These are phyloP conservation scores for Ogataea chonburiensis DNA, from an alignment of 805 yeast species.

Conservation along the genomic window DNA sequence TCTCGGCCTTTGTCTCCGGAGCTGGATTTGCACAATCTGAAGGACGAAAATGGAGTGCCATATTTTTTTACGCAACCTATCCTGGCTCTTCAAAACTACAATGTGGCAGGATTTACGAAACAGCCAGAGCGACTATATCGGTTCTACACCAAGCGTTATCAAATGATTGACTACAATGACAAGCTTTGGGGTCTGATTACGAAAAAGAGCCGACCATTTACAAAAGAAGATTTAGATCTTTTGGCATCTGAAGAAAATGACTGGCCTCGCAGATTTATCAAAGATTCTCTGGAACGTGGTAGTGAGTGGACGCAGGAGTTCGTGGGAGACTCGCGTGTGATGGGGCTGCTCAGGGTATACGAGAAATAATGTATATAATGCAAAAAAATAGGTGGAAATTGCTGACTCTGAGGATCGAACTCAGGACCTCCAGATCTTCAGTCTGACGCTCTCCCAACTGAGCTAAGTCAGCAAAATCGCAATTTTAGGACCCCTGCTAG, in stretches of 20 bases:
- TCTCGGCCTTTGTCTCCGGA: conserved; percentile 60
- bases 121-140: conserved; percentile 76
- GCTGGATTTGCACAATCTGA: conserved; percentile 39
- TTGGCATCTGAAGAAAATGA: conserved; percentile 69
- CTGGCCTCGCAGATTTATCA: conserved; percentile 88
- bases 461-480: conserved; percentile 25
- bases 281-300: conserved; percentile 64
- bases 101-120: conserved; percentile 71
- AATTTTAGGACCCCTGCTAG: too few species aligned
- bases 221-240: conserved; percentile 39
- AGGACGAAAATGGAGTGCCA: conserved; percentile 44
- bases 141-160: conserved; percentile 70
- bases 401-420: conserved; percentile 29
- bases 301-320: conserved; percentile 90
- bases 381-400: conserved; percentile 4
- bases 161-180: conserved; percentile 36
- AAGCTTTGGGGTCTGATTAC: conserved; percentile 25
- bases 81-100: conserved; percentile 71
- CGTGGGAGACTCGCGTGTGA: conserved; percentile 65
- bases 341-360: conserved; percentile 50
- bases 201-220: conserved; percentile 56
- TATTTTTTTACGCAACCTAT: conserved; percentile 76
- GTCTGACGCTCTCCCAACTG: conserved; percentile 32
- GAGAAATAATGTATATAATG: conserved; percentile 15
- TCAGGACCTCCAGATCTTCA: conserved; percentile 30